These are phyloP conservation scores for Salmacisia buchloeana DNA, from an alignment of 1,284 basidiomycete species.

Conservation along the genomic window DNA sequence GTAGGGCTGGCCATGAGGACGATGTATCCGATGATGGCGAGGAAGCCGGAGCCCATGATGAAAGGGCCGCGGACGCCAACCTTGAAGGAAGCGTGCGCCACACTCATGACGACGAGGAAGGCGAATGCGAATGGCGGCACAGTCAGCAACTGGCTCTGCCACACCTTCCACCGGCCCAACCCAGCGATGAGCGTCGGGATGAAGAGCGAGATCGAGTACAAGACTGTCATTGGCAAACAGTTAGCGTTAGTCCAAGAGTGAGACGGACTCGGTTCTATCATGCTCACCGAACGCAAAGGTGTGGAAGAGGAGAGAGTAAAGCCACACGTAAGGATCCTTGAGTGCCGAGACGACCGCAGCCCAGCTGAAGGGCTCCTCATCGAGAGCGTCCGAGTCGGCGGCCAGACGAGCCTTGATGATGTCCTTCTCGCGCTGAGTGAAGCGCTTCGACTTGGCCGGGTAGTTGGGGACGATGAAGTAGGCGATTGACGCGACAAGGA, in stretches of 20 bases:
- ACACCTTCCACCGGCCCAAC: slow-evolving; percentile 58
- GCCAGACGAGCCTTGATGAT: slow-evolving; percentile 56
- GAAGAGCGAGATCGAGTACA: slow-evolving; percentile 37
- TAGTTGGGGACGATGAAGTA: slow-evolving; percentile 62
- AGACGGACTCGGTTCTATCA: too few species aligned
- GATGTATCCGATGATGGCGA: slow-evolving; percentile 65
- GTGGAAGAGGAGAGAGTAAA: slow-evolving; percentile 63
- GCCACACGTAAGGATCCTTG: slow-evolving; percentile 62
- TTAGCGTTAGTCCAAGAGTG: too few species aligned
- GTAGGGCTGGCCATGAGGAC: slow-evolving; percentile 59
- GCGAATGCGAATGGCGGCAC: slow-evolving; percentile 60
- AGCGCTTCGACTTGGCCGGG: slow-evolving; percentile 58
- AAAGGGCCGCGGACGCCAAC: slow-evolving; percentile 57
- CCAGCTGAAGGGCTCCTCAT: slow-evolving; percentile 50
- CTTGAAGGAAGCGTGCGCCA: slow-evolving; percentile 56
- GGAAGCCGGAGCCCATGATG: slow-evolving; percentile 58
- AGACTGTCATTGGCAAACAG: too few species aligned
- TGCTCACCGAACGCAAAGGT: slow-evolving; percentile 60
- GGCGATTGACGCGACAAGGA: slow-evolving; percentile 55
- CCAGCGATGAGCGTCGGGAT: slow-evolving; percentile 59
- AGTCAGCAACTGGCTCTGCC: slow-evolving; percentile 64
- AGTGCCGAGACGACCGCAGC: slow-evolving; percentile 54
- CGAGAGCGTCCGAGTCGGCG: slow-evolving; percentile 59
- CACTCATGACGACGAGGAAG: slow-evolving; percentile 47
- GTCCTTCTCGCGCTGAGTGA: slow-evolving; percentile 57